phyloP scores from a whole-genome alignment of 2,329 filamentous ascomycete genomes.

The Pyricularia sp. region DNA sequence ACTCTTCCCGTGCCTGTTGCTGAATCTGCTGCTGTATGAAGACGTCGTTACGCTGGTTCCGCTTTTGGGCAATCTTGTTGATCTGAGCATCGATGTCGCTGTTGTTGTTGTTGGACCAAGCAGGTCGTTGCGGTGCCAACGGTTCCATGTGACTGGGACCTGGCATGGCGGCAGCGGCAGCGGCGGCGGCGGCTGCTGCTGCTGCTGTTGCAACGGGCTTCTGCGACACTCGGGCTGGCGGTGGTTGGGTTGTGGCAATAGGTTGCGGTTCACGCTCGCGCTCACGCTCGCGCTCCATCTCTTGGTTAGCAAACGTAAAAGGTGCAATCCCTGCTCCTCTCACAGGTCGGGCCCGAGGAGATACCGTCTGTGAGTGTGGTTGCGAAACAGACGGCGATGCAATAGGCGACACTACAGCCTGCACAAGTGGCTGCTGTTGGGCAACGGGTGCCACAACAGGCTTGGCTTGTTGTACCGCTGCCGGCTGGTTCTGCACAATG shows the following conservation, averaged over 20 bases:
- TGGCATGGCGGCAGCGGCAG: conserved; percentile 9
- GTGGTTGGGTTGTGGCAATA: conserved; percentile 17
- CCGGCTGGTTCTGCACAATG: conserved; percentile 12
- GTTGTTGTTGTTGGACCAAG: not conserved
- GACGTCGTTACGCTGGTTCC: conserved; percentile 15
- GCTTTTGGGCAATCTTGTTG: conserved; percentile 2
- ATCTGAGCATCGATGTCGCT: conserved; percentile 3
- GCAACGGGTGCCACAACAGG: conserved; percentile 11
- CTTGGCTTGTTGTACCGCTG: conserved; percentile 8
- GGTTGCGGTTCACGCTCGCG: conserved; percentile 1
- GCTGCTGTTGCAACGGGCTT: conserved; percentile 17
- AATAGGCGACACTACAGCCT: conserved; percentile 2
- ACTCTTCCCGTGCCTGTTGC: conserved; percentile 13
- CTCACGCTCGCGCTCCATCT: conserved; percentile 6
- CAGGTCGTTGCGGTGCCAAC: not conserved
- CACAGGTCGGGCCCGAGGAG: not conserved
- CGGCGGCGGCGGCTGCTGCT: conserved; percentile 11
- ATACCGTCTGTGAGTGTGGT: not conserved
- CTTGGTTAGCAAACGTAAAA: conserved; percentile 1
- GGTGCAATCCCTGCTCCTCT: not conserved
- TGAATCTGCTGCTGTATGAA: conserved; percentile 21
- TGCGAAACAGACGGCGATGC: conserved; percentile 2
- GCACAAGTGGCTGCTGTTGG: conserved; percentile 1
- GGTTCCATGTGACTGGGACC: not conserved
- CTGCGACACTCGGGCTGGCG: conserved; percentile 29